Base-by-base conservation (phyloP, 2,329 filamentous ascomycete species). In the Amylocarpus encephaloides region DNA sequence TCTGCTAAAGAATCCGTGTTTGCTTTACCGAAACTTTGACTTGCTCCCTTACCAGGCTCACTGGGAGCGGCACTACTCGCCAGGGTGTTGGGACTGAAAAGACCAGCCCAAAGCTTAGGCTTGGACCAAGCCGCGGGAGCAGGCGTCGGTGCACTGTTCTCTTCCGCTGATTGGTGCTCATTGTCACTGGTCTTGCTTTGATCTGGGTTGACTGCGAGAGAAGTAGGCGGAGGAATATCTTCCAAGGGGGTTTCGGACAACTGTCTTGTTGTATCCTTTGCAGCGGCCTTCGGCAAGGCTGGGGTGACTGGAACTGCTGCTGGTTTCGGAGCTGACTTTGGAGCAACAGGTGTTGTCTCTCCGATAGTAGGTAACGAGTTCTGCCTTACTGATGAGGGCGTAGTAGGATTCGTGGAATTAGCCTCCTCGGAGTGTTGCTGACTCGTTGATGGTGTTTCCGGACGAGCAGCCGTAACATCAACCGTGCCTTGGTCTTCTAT, bases 1-100 rank as follows among this genome's bases (percentile, higher is more conserved):
- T 96, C 88, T 3, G 82, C 84, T 46, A 95, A 73, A 15, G 86
- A 84, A 66, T 75, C 78, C 52, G 67, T 73, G 65, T 82, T 78
- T 11, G 71, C 66, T 12, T 72, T 67, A 10, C 66, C 59, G 22
- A 74, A 59, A 10, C 71, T 72, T 46, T 72, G 73, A 11, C 65
- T 50, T 41, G 61, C 53, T 40, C 61, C 53, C 7, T 64, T 59
- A 11, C 52, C 56, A 15, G 65, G 59, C 12, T 68, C 62, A 18
- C 64, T 60, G 6, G 61, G 54, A 42, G 68, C 59, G 41, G 70
- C 57, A 30, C 60, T 62, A 16, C 50, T 50, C 6, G 65, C 57
- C 22, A 66, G 55, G 13, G 71, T 67, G 58, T 77, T 76, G 9
- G 74, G 69, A 47, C 80, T 76, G 46, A 88, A 76, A 40, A 88